phyloP scores from a whole-genome alignment of 2,329 filamentous ascomycete genomes.

The Escovopsis weberi region DNA sequence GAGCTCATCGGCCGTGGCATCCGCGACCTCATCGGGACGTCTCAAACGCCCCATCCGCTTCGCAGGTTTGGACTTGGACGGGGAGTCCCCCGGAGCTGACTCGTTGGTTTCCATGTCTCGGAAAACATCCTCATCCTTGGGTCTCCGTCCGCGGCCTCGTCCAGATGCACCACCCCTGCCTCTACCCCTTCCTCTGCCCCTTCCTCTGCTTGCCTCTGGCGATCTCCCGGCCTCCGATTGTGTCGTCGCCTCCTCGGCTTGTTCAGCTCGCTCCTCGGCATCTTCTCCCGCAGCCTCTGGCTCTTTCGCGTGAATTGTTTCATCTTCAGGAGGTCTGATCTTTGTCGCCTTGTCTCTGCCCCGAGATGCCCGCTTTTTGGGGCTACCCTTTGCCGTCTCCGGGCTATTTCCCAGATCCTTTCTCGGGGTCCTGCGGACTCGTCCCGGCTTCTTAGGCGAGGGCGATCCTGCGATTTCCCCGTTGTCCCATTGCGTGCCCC shows the following conservation, averaged over 20 bases:
- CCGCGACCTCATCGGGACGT: conserved; percentile 3
- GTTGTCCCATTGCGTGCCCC: conserved; percentile 24
- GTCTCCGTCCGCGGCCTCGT: conserved; percentile 10
- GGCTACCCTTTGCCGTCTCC: conserved; percentile 8
- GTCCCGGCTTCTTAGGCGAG: conserved; percentile 3
- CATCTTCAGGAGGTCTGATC: background rate
- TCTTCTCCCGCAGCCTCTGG: too few species aligned
- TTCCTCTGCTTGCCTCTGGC: conserved; percentile 1
- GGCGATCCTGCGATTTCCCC: conserved; percentile 8
- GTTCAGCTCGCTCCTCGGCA: background rate
- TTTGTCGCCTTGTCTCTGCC: background rate
- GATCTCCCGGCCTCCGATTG: conserved; percentile 1
- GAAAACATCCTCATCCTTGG: conserved; percentile 3
- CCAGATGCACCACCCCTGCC: conserved; percentile 1
- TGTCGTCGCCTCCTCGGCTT: background rate
- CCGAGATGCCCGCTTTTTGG: background rate
- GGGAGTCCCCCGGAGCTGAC: conserved; percentile 4
- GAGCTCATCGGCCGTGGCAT: conserved; percentile 5
- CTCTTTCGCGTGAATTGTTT: too few species aligned
- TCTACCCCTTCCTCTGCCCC: conserved; percentile 1
- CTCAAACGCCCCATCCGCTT: background rate
- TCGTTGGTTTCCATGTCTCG: conserved; percentile 3
- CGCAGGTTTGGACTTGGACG: conserved; percentile 5
- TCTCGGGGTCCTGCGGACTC: background rate
- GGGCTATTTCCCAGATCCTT: conserved; percentile 6